These are phyloP conservation scores for Neckera pumila DNA, from an alignment of 225 moss, liverwort and hornwort species.

Conservation along the genomic window DNA sequence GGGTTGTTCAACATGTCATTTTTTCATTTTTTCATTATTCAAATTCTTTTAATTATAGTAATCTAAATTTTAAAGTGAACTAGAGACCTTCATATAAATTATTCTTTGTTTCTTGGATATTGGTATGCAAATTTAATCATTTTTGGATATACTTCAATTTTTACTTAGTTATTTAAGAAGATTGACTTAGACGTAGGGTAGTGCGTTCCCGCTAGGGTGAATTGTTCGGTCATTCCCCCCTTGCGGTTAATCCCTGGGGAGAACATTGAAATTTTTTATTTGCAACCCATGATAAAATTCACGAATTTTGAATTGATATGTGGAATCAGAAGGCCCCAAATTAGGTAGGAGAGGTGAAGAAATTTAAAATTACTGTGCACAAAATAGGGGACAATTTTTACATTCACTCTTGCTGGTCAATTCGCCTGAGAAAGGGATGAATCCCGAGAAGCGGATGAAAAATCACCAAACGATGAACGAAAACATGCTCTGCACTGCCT, in stretches of 20 bases:
- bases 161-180: background rate
- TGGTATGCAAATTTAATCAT: background rate
- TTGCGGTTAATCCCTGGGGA: rapidly evolving
- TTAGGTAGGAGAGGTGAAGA: rapidly evolving
- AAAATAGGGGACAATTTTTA: background rate
- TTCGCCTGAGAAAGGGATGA: too few relatives aligned
- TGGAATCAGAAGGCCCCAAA: background rate
- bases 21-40: background rate
- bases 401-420: background rate
- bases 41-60: too few relatives aligned
- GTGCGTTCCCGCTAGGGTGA: rapidly evolving
- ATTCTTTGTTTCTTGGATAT: background rate
- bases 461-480: background rate
- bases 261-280: background rate
- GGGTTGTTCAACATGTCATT: background rate
- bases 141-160: background rate
- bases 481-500: too few relatives aligned
- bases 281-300: background rate
- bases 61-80: background rate
- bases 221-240: background rate
- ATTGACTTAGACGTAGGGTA: rapidly evolving
- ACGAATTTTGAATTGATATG: background rate
- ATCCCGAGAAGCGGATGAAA: background rate
- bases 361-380: too few relatives aligned
- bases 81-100: too few relatives aligned